phyloP scores from a whole-genome alignment of 2,329 filamentous ascomycete species.

The Xylariaceae sp. region DNA sequence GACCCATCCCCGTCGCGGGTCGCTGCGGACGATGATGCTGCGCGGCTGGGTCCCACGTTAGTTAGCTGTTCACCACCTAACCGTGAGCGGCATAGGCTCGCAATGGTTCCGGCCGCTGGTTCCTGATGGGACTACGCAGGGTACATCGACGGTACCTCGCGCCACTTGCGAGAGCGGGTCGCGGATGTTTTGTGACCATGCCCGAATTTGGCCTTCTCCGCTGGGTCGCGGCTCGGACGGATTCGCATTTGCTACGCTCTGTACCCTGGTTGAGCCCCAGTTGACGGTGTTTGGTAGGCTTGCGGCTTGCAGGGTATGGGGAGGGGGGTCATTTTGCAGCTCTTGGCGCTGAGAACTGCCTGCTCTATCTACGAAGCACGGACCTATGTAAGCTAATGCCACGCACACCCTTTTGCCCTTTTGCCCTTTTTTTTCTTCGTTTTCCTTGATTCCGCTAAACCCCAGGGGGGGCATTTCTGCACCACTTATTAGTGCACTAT shows the following conservation, averaged over 20 bases:
- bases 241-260: constrained; percentile 33
- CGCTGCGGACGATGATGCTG: constrained; percentile 20
- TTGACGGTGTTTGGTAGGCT: constrained; percentile 29
- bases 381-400: constrained; percentile 12
- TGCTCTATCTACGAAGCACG: too few species aligned
- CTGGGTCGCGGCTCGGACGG: constrained; percentile 34
- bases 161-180: constrained; percentile 26
- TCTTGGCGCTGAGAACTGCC: constrained; percentile 24
- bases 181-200: constrained; percentile 26
- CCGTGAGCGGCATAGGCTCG: constrained; percentile 28
- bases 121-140: constrained; percentile 24
- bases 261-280: constrained; percentile 29
- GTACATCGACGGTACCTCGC: constrained; percentile 24
- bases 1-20: constrained; percentile 24
- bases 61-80: constrained; percentile 14
- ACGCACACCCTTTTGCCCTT: constrained; percentile 19
- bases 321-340: constrained; percentile 29
- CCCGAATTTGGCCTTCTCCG: constrained; percentile 34
- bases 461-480: not conserved
- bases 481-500: not conserved
- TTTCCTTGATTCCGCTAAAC: constrained; percentile 18
- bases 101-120: constrained; percentile 19
- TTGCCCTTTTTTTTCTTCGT: not conserved
- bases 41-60: constrained; percentile 26
- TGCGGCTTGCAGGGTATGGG: constrained; percentile 28